phyloP scores from a whole-genome alignment of 2,329 filamentous ascomycete genomes.

The Diaporthe vaccinii region DNA sequence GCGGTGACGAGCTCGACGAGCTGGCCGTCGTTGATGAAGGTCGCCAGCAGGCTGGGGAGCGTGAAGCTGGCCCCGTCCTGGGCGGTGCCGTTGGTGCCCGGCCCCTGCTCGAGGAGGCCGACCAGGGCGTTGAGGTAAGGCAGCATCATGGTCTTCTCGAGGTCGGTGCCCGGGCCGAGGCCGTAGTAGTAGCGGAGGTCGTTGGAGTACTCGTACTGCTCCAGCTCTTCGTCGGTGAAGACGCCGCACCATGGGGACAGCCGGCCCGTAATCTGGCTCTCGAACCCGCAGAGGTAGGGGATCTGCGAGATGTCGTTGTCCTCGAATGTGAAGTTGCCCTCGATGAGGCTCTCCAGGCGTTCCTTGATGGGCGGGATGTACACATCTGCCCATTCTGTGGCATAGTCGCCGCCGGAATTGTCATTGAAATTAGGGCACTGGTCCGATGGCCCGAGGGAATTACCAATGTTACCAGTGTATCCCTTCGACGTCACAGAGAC shows the following conservation, averaged over 20 bases:
- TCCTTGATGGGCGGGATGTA: constrained; percentile 67
- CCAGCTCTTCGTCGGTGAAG: constrained; percentile 72
- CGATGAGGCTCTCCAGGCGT: constrained; percentile 67
- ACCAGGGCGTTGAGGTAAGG: constrained; percentile 70
- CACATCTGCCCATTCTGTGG: constrained; percentile 61
- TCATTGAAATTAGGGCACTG: constrained; percentile 72
- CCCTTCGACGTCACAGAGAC: constrained; percentile 70
- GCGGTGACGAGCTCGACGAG: constrained; percentile 72
- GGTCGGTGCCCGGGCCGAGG: constrained; percentile 67
- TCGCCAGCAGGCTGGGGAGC: constrained; percentile 70
- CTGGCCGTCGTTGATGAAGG: constrained; percentile 77
- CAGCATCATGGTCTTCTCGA: constrained; percentile 71
- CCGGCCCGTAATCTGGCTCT: constrained; percentile 74
- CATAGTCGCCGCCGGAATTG: constrained; percentile 61
- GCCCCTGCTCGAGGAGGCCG: constrained; percentile 65
- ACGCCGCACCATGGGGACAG: constrained; percentile 74
- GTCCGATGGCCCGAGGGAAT: constrained; percentile 74
- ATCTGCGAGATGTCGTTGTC: constrained; percentile 68
- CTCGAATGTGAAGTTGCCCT: constrained; percentile 67
- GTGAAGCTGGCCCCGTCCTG: constrained; percentile 60
- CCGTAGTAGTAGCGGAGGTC: constrained; percentile 79
- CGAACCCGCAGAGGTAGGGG: constrained; percentile 78
- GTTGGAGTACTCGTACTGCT: constrained; percentile 76
- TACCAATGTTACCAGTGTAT: constrained; percentile 66
- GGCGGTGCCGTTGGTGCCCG: constrained; percentile 61